Conservation (phyloP, 2,329 filamentous ascomycete species). For the Zelopaecilomyces penicillatus region DNA sequence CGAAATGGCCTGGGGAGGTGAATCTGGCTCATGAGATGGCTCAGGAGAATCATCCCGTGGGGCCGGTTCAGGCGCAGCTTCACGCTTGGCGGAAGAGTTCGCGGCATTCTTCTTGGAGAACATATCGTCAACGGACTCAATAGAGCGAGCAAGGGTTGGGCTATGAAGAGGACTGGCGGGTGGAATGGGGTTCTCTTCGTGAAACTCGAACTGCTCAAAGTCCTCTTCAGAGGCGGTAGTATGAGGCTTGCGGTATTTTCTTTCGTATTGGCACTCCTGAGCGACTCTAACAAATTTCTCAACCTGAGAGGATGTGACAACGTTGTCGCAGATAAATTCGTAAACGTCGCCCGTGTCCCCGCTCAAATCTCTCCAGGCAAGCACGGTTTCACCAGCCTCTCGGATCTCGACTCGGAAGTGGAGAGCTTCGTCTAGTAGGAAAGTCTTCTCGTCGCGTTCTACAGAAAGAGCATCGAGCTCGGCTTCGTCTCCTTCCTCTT, state of each 20-base stretch:
- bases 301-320: conserved; percentile 61
- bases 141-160: conserved; percentile 45
- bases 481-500: conserved; percentile 79
- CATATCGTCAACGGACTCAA: conserved; percentile 51
- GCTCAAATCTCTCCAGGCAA: conserved; percentile 92
- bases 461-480: conserved; percentile 62
- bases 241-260: conserved; percentile 77
- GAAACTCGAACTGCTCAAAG: conserved; percentile 74
- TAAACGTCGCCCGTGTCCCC: conserved; percentile 93
- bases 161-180: conserved; percentile 55
- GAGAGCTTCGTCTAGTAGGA: conserved; percentile 85
- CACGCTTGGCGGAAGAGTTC: conserved; percentile 40
- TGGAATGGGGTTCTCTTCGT: conserved; percentile 54
- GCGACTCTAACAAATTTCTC: conserved; percentile 75
- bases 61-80: conserved; percentile 24
- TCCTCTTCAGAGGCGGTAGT: conserved; percentile 76
- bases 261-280: conserved; percentile 93
- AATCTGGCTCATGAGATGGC: conserved; percentile 3
- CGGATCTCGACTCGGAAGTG: conserved; percentile 80
- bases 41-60: conserved; percentile 19
- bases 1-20: conserved; percentile 58
- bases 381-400: conserved; percentile 71
- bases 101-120: conserved; percentile 38
- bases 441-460: conserved; percentile 95
- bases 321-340: conserved; percentile 88